These are phyloP conservation scores for Stygiomarasmius scandens DNA, from an alignment of 1,284 basidiomycete species.

Conservation along the genomic window DNA sequence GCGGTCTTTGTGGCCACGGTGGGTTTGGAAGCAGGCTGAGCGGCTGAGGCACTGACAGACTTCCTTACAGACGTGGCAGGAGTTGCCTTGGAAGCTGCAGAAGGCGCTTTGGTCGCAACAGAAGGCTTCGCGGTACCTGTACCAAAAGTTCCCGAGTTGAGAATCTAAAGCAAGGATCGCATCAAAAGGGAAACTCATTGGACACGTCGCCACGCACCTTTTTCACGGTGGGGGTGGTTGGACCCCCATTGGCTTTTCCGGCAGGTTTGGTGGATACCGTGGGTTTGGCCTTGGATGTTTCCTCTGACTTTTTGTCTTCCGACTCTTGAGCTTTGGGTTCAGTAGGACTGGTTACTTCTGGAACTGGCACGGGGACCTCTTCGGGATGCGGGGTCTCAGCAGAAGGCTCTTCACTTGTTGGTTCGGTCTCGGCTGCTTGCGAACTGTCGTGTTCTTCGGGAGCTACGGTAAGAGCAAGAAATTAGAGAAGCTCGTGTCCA, in stretches of 20 bases:
- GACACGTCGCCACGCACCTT: slow-evolving; percentile 52
- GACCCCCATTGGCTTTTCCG: slow-evolving; percentile 46
- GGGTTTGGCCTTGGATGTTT: slow-evolving; percentile 21
- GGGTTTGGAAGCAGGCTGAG: slow-evolving; percentile 40
- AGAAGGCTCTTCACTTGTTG: slow-evolving; percentile 2
- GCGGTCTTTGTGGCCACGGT: slow-evolving; percentile 35
- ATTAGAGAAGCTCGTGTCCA: slow-evolving; percentile 51
- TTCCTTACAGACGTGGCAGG: slow-evolving; percentile 51
- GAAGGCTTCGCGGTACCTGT: slow-evolving; percentile 55
- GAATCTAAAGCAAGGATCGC: slow-evolving; percentile 48
- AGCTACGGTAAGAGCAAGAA: slow-evolving; percentile 2
- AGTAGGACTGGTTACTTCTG: slow-evolving; percentile 10
- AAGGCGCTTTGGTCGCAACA: slow-evolving; percentile 30
- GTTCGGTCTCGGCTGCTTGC: slow-evolving; percentile 17
- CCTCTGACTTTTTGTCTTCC: slow-evolving; percentile 15
- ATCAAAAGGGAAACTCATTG: slow-evolving; percentile 29
- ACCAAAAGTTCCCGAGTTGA: slow-evolving; percentile 70
- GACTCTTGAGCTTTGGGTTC: slow-evolving; percentile 9
- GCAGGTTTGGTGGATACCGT: slow-evolving; percentile 37
- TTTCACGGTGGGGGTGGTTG: slow-evolving; percentile 60
- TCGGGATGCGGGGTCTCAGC: slow-evolving; percentile 6
- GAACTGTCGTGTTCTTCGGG: slow-evolving; percentile 26
- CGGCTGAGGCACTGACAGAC: slow-evolving; percentile 41
- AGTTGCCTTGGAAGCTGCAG: slow-evolving; percentile 27
- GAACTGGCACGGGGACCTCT: slow-evolving; percentile 17